Evolutionary conservation across 768 basidiomycete genomes (phyloP).

Genomic region (Coprinopsis strossmayeri): DNA sequence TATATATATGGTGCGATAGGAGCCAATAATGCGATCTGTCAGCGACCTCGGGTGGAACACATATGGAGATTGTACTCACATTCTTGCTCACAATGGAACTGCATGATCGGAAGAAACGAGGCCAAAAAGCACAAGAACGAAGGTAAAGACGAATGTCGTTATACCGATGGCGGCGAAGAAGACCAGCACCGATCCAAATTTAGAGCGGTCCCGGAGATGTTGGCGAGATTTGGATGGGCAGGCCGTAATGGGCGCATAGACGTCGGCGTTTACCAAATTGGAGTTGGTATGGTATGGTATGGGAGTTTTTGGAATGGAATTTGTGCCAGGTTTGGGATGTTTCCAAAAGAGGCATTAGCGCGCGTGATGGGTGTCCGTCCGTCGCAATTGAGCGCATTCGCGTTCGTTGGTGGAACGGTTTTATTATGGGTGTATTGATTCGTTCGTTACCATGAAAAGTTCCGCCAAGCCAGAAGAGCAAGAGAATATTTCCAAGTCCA

Average conservation of each 20-base stretch:
- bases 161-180: neutral
- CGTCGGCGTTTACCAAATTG: neutral
- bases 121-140: neutral
- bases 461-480: no score
- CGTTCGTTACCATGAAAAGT: no score
- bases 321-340: neutral
- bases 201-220: neutral
- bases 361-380: neutral
- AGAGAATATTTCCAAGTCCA: no score
- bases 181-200: neutral
- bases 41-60: no score
- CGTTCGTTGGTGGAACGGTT: slow-evolving; percentile 3
- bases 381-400: neutral
- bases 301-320: no score
- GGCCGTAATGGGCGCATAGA: no score
- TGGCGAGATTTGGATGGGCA: neutral
- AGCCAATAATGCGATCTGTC: no score
- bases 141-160: neutral
- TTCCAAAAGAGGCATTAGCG: neutral
- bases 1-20: no score
- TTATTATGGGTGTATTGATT: slow-evolving; percentile 10
- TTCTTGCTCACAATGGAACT: slow-evolving; percentile 15
- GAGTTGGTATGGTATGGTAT: no score
- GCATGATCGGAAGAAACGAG: neutral
- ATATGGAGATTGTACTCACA: slow-evolving; percentile 9